These are phyloP conservation scores for Coix lacrymajobi DNA, from an alignment of 176 grass and related monocot species.

Conservation along the genomic window DNA sequence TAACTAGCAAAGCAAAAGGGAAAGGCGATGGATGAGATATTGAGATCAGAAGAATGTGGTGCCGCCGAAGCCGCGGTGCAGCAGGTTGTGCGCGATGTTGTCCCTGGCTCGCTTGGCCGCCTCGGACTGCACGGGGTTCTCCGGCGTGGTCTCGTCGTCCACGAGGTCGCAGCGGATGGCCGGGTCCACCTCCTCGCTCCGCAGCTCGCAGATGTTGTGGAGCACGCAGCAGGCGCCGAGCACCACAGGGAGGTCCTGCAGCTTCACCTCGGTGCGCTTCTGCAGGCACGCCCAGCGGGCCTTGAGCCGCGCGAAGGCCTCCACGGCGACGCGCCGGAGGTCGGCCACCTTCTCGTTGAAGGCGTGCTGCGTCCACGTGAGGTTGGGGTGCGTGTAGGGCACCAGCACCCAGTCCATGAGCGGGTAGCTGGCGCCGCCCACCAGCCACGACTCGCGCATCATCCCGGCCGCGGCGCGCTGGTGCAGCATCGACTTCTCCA, in stretches of 20 bases:
- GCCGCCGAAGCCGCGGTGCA: constrained; percentile 75
- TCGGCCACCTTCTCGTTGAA: constrained; percentile 93
- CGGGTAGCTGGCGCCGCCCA: constrained; percentile 73
- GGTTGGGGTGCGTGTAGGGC: constrained; percentile 90
- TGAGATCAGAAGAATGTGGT: constrained; percentile 72
- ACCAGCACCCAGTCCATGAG: constrained; percentile 94
- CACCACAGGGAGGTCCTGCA: constrained; percentile 91
- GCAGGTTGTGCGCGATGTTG: constrained; percentile 85
- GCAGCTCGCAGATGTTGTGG: constrained; percentile 84
- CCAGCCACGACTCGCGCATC: constrained; percentile 67
- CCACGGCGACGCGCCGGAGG: constrained; percentile 48
- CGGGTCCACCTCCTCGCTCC: constrained; percentile 60
- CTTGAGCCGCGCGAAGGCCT: constrained; percentile 72
- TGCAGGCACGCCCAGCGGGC: constrained; percentile 86
- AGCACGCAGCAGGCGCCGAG: constrained; percentile 93
- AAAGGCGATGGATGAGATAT: background rate
- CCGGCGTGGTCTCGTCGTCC: constrained; percentile 73
- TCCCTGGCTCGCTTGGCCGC: constrained; percentile 61
- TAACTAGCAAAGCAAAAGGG: background rate
- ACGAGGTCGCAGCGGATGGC: constrained; percentile 46
- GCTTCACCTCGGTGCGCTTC: constrained; percentile 89
- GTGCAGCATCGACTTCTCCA: constrained; percentile 81
- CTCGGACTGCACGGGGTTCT: constrained; percentile 54
- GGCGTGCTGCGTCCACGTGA: constrained; percentile 90
- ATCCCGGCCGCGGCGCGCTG: constrained; percentile 80